Evolutionary conservation across 2,329 filamentous ascomycete species (phyloP).

Genomic region (Waltergamsia citrina): DNA sequence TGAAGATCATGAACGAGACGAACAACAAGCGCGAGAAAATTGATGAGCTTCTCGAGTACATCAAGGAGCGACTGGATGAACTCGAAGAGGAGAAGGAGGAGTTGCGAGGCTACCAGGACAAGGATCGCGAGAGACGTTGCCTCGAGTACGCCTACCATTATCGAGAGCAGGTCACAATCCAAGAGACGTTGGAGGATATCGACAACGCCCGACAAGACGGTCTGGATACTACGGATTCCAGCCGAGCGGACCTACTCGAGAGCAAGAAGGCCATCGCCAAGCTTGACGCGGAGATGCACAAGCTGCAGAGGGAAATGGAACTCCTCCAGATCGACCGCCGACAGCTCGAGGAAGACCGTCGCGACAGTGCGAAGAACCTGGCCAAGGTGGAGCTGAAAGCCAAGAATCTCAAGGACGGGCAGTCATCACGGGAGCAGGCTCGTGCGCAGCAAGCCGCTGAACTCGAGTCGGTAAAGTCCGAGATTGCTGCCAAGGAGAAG

Average conservation of each 20-base stretch:
- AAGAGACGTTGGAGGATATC: slow-evolving; percentile 69
- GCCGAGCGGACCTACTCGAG: slow-evolving; percentile 64
- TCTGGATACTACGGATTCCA: slow-evolving; percentile 75
- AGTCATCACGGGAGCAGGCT: slow-evolving; percentile 66
- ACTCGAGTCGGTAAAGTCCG: slow-evolving; percentile 59
- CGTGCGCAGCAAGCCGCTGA: slow-evolving; percentile 63
- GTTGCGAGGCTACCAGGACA: slow-evolving; percentile 85
- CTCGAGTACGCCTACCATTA: slow-evolving; percentile 93
- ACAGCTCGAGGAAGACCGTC: slow-evolving; percentile 83
- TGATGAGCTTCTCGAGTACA: slow-evolving; percentile 83
- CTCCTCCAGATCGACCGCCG: slow-evolving; percentile 75
- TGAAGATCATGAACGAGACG: slow-evolving; percentile 96
- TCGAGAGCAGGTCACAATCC: slow-evolving; percentile 73
- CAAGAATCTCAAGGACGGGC: slow-evolving; percentile 74
- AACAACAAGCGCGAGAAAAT: slow-evolving; percentile 93
- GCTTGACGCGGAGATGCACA: slow-evolving; percentile 70
- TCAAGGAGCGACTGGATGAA: slow-evolving; percentile 80
- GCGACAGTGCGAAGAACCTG: slow-evolving; percentile 66
- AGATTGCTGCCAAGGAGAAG: slow-evolving; percentile 66
- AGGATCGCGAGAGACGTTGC: slow-evolving; percentile 83
- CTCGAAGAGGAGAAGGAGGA: slow-evolving; percentile 97
- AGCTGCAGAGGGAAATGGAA: slow-evolving; percentile 74
- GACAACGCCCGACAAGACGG: slow-evolving; percentile 75
- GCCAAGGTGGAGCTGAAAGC: slow-evolving; percentile 82
- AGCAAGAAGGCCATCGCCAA: slow-evolving; percentile 71